Evolutionary conservation across 306 rosid genomes (phyloP), one percentile per base, ranked within the genome.

Genomic region (Gastrolobium bilobum): DNA sequence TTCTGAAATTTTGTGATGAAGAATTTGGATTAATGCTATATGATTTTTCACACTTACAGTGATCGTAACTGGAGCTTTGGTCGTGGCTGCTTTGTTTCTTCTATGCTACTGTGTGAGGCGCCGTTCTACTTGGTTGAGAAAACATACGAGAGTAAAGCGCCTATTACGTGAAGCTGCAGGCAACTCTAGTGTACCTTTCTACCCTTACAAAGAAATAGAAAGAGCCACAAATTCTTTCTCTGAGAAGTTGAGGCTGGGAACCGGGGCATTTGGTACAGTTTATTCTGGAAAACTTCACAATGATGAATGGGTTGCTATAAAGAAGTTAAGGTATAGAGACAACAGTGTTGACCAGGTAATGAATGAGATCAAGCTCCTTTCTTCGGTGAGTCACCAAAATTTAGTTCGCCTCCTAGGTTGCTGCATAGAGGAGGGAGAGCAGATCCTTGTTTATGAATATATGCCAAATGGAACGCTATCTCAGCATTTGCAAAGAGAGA

Each of bases 281-380:
- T 96, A 96, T 80, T 89, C 94, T 0, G 97, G 98, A 76, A 93
- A 90, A 83, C 83, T 95, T 73, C 89, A 87, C 75, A 87, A 84
- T 67, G 92, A 91, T 65, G 96, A 90, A 44, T 90, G 75, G 86
- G 97, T 95, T 82, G 99, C 99, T 39, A 89, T 95, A 34, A 93
- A 95, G 70, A 95, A 85, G 82, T 90, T 95, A 76, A 88, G 89
- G 82, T 71, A 91, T 29, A 89, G 96, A 87, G 99, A 96, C 85
- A 89, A 93, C 63, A 81, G 95, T 74, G 85, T 88, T 80, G 99
- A 91, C 76, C 97, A 93, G 84, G 96, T 93, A 75, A 88, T 96
- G 96, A 96, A 96, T 81, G 99, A 96, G 89, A 93, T 96, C 87
- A 93, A 85, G 76, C 96, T 96, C 38, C 96, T 96, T 44, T 91